Conservation (phyloP, 2,329 filamentous ascomycete genomes). For the Cordyceps fumosorosea region DNA sequence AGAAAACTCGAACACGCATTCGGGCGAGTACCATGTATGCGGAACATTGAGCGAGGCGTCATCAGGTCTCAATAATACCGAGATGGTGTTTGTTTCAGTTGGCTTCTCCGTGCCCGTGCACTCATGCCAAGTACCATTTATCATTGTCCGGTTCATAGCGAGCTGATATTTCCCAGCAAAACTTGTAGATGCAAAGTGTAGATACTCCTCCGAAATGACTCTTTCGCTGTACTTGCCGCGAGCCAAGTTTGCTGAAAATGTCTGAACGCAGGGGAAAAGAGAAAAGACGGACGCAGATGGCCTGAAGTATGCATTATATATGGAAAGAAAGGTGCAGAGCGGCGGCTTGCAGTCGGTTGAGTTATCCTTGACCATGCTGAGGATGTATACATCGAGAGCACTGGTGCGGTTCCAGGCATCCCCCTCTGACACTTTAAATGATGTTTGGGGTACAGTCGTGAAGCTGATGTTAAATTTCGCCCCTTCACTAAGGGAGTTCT, state of each 20-base stretch:
- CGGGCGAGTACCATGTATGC: background rate
- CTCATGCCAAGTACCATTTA: background rate
- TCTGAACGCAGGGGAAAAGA: background rate
- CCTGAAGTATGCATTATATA: background rate
- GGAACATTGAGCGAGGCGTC: background rate
- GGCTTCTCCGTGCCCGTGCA: background rate
- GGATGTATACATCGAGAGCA: background rate
- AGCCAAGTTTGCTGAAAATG: background rate
- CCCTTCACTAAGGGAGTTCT: background rate
- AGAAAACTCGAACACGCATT: constrained; percentile 1
- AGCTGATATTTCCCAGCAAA: background rate
- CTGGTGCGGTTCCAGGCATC: constrained; percentile 1
- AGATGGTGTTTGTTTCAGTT: background rate
- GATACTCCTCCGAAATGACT: background rate
- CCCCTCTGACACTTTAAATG: background rate
- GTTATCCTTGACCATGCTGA: background rate
- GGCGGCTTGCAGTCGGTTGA: background rate
- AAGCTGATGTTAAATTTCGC: background rate
- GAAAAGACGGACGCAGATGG: background rate
- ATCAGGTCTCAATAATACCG: background rate
- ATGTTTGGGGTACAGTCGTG: background rate
- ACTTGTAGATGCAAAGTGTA: background rate
- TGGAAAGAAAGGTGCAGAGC: background rate
- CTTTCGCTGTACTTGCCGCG: background rate
- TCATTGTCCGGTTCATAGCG: background rate